A percentile compares a stretch with the other conserved stretches of the same genome.
phyloP scores from a whole-genome alignment of 139 green algal species.

The Chlamydomonas incerta region DNA sequence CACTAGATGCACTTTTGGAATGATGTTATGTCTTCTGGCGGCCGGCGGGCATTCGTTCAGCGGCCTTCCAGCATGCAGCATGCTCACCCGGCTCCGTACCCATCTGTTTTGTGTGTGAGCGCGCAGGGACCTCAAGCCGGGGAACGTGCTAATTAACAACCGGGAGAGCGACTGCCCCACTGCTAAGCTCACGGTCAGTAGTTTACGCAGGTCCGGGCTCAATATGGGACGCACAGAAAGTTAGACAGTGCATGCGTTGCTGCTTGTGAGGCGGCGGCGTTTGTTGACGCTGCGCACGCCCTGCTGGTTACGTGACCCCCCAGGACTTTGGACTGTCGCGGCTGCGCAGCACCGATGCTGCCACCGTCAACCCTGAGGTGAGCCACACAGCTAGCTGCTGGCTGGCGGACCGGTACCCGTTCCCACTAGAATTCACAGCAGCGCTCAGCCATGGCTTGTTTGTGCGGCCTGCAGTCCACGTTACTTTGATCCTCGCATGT shows the following conservation, averaged over 20 bases:
- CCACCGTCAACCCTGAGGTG: not conserved
- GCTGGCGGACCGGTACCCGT: too few relatives aligned
- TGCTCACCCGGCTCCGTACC: too few relatives aligned
- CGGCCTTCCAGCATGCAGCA: too few relatives aligned
- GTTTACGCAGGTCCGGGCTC: not conserved
- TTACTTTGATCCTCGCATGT: not conserved
- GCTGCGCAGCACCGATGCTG: not conserved
- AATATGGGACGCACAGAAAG: not conserved
- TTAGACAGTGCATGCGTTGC: too few relatives aligned
- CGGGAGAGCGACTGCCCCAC: not conserved
- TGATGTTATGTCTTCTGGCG: too few relatives aligned
- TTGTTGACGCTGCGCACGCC: not conserved
- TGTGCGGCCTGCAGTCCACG: not conserved
- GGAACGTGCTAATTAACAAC: slow-evolving; percentile 21
- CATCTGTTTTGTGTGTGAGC: too few relatives aligned
- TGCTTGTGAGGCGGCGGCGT: too few relatives aligned
- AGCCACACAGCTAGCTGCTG: too few relatives aligned
- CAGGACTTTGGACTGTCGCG: slow-evolving; percentile 38
- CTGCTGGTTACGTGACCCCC: too few relatives aligned
- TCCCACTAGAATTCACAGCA: not conserved
- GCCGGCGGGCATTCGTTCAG: too few relatives aligned
- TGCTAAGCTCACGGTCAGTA: slow-evolving; percentile 16
- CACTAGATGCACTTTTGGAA: too few relatives aligned
- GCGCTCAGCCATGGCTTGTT: too few relatives aligned
- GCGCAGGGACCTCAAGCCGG: not conserved